These are phyloP conservation scores for Thraustochytrium aureum DNA, from an alignment of 352 stramenopile species.

Conservation along the genomic window DNA sequence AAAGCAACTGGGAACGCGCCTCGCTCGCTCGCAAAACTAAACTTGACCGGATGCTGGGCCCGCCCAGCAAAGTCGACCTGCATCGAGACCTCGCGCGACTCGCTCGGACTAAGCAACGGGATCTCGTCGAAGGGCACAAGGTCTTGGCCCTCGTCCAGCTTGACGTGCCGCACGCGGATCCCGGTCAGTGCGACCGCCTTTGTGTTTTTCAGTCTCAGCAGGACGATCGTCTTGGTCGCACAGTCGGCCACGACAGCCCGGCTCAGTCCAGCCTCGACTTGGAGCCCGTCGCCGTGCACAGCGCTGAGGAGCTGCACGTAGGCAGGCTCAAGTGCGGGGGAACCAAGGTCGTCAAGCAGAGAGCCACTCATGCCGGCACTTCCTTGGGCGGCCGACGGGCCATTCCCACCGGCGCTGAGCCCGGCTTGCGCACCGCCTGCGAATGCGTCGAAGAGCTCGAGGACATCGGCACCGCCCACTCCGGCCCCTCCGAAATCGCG, in stretches of 20 bases:
- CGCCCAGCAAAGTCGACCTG: constrained; percentile 74
- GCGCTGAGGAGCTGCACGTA: constrained; percentile 66
- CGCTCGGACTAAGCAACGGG: constrained; percentile 73
- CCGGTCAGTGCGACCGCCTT: not conserved
- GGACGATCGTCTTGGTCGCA: constrained; percentile 68
- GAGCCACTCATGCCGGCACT: too few relatives aligned
- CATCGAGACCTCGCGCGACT: constrained; percentile 67
- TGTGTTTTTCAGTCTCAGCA: constrained; percentile 38
- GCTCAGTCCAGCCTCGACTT: constrained; percentile 69
- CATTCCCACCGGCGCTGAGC: too few relatives aligned
- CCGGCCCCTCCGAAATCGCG: too few relatives aligned
- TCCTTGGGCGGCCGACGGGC: too few relatives aligned
- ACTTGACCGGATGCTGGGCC: constrained; percentile 63
- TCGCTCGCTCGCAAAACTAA: constrained; percentile 60
- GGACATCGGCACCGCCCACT: too few relatives aligned
- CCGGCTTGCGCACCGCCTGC: too few relatives aligned
- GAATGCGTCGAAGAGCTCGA: too few relatives aligned
- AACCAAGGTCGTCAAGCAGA: too few relatives aligned
- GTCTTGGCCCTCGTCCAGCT: constrained; percentile 51
- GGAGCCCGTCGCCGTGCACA: constrained; percentile 64
- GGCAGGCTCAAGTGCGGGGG: not conserved
- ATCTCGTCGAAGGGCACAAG: constrained; percentile 76
- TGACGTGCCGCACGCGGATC: constrained; percentile 34
- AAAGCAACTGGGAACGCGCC: constrained; percentile 58
- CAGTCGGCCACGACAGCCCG: constrained; percentile 67